phyloP scores from a whole-genome alignment of 257 asterid species.

The Solanum microdontum region DNA sequence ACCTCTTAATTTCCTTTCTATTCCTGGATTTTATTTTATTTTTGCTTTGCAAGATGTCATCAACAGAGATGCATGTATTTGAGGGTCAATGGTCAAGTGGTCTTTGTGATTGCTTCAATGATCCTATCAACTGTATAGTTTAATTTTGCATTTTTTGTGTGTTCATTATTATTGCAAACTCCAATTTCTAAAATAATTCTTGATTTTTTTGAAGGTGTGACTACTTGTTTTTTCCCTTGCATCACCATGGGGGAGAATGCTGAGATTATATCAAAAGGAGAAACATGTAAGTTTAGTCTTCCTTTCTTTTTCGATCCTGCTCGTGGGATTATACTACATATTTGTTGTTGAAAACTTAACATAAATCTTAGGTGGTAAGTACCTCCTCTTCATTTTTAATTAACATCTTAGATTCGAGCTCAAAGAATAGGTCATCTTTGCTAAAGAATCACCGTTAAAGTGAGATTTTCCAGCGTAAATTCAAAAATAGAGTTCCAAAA shows the following conservation, averaged over 20 bases:
- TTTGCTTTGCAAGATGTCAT: background rate
- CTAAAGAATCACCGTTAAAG: background rate
- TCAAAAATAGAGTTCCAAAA: background rate
- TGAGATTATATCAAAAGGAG: background rate
- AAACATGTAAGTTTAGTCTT: background rate
- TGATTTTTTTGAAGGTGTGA: background rate
- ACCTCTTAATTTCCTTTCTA: background rate
- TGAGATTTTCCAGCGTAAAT: background rate
- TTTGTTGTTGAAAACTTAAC: background rate
- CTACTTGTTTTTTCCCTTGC: background rate
- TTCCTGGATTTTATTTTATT: background rate
- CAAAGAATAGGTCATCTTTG: background rate
- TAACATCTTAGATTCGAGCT: background rate
- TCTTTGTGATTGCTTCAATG: background rate
- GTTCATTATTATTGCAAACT: background rate
- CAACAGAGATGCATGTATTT: background rate
- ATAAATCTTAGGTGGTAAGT: background rate
- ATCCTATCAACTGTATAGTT: background rate
- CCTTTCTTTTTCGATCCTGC: background rate
- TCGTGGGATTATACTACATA: accelerated
- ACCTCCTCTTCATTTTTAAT: background rate
- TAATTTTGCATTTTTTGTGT: background rate
- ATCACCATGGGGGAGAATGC: background rate
- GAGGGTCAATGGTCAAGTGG: background rate
- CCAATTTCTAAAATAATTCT: background rate